These are phyloP conservation scores for Termitomyces sp. DNA, from an alignment of 768 basidiomycete genomes.

Conservation along the genomic window DNA sequence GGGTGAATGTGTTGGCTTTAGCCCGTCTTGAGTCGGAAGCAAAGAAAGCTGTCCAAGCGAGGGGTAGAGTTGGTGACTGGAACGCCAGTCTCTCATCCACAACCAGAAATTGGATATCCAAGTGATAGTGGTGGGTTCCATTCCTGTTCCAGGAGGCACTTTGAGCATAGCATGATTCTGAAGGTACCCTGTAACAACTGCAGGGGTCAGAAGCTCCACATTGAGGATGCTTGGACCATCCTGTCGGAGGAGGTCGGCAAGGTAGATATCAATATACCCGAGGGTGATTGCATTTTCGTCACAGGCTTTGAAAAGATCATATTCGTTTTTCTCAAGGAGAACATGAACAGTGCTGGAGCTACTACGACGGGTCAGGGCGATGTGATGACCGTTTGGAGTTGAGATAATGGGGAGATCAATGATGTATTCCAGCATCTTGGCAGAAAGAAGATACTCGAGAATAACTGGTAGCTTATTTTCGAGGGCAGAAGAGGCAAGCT, in stretches of 20 bases:
- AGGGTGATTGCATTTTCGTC: conserved; percentile 30
- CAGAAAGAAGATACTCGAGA: conserved; percentile 32
- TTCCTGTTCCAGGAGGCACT: no score
- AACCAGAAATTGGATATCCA: conserved; percentile 43
- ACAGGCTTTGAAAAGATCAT: conserved; percentile 22
- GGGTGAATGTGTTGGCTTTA: conserved; percentile 18
- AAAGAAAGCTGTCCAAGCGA: conserved; percentile 21
- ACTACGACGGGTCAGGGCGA: conserved; percentile 15
- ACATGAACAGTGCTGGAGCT: conserved; percentile 10
- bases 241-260: conserved; percentile 19
- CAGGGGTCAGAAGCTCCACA: conserved; percentile 22
- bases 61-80: conserved; percentile 17
- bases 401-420: conserved; percentile 33
- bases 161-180: conserved; percentile 11
- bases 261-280: conserved; percentile 17
- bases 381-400: conserved; percentile 16
- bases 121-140: conserved; percentile 15
- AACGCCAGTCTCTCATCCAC: conserved; percentile 30
- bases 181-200: conserved; percentile 27
- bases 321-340: conserved; percentile 27
- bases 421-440: conserved; percentile 26
- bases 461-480: conserved; percentile 11
- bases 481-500: conserved; percentile 4
- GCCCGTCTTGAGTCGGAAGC: conserved; percentile 29
- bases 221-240: conserved; percentile 26